phyloP scores from a whole-genome alignment of 2,329 filamentous ascomycete species.

The Paradendryphiella salina region DNA sequence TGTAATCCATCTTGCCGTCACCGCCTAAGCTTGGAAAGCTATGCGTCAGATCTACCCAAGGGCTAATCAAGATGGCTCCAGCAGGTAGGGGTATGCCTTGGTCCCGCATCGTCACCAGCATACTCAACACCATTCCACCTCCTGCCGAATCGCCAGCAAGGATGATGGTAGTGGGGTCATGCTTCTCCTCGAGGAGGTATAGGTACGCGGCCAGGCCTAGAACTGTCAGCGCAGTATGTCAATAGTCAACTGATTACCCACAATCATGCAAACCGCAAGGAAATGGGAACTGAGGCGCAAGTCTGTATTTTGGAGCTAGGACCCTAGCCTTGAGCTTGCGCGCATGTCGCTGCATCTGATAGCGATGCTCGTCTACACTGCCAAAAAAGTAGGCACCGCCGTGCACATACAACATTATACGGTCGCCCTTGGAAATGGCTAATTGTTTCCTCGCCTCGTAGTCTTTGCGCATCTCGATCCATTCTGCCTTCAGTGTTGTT shows the following conservation, averaged over 20 bases:
- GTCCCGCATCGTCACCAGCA: slow-evolving; percentile 81
- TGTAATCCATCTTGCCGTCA: slow-evolving; percentile 78
- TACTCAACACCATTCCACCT: slow-evolving; percentile 80
- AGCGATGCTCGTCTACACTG: slow-evolving; percentile 94
- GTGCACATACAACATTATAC: slow-evolving; percentile 92
- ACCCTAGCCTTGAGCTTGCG: slow-evolving; percentile 89
- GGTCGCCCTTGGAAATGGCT: slow-evolving; percentile 60
- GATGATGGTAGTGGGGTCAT: slow-evolving; percentile 80
- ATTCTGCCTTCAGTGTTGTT: slow-evolving; percentile 75
- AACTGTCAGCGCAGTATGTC: slow-evolving; percentile 6
- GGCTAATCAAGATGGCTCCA: slow-evolving; percentile 86
- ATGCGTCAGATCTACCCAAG: slow-evolving; percentile 94
- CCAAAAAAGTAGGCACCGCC: slow-evolving; percentile 96
- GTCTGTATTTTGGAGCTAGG: slow-evolving; percentile 80
- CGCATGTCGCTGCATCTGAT: slow-evolving; percentile 95
- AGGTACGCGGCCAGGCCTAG: slow-evolving; percentile 74
- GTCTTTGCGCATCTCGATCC: slow-evolving; percentile 93
- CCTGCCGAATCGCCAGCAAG: slow-evolving; percentile 92
- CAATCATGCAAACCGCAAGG: slow-evolving; percentile 92
- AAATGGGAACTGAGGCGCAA: slow-evolving; percentile 93
- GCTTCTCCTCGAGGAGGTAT: slow-evolving; percentile 69
- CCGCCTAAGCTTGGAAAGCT: slow-evolving; percentile 88
- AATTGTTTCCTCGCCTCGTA: slow-evolving; percentile 70
- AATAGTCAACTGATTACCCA: slow-evolving; percentile 5
- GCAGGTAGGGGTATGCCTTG: slow-evolving; percentile 82